phyloP scores from a whole-genome alignment of 352 stramenopile genomes.

The Phytophthora colocasiae region DNA sequence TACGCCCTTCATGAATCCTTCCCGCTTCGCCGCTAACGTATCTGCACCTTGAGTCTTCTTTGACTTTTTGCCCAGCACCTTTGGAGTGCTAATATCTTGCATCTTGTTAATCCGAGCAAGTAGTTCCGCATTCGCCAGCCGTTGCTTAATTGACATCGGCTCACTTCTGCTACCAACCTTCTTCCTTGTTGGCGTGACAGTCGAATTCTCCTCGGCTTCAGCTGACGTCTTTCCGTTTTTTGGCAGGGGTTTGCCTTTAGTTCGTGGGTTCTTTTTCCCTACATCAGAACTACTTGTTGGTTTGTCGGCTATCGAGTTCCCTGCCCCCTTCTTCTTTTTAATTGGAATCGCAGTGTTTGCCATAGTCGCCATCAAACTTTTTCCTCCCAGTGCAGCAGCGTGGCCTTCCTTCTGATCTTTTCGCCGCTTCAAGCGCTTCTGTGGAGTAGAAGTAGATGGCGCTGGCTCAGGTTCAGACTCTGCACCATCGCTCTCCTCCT shows the following conservation, averaged over 20 bases:
- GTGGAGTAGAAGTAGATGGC: slow-evolving; percentile 18
- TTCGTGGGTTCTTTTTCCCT: slow-evolving; percentile 14
- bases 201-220: slow-evolving; percentile 9
- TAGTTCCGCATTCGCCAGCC: slow-evolving; percentile 57
- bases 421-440: slow-evolving; percentile 49
- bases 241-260: slow-evolving; percentile 11
- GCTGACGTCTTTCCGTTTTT: slow-evolving; percentile 6
- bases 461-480: slow-evolving; percentile 27
- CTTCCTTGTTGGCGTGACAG: slow-evolving; percentile 12
- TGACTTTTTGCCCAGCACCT: slow-evolving; percentile 63
- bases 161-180: slow-evolving; percentile 29
- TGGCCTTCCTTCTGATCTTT: slow-evolving; percentile 35
- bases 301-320: slow-evolving; percentile 5
- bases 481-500: slow-evolving; percentile 32
- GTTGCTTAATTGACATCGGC: slow-evolving; percentile 52
- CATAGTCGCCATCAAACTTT: slow-evolving; percentile 27
- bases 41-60: slow-evolving; percentile 38
- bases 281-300: not conserved
- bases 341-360: slow-evolving; percentile 19
- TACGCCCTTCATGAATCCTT: slow-evolving; percentile 59
- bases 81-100: slow-evolving; percentile 73
- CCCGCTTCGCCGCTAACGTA: slow-evolving; percentile 47
- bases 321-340: slow-evolving; percentile 15
- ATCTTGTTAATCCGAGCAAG: slow-evolving; percentile 57
- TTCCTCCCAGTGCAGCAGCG: not conserved